Conservation (phyloP, 2,329 filamentous ascomycete species). For the Trichoderma cornu-damae region DNA sequence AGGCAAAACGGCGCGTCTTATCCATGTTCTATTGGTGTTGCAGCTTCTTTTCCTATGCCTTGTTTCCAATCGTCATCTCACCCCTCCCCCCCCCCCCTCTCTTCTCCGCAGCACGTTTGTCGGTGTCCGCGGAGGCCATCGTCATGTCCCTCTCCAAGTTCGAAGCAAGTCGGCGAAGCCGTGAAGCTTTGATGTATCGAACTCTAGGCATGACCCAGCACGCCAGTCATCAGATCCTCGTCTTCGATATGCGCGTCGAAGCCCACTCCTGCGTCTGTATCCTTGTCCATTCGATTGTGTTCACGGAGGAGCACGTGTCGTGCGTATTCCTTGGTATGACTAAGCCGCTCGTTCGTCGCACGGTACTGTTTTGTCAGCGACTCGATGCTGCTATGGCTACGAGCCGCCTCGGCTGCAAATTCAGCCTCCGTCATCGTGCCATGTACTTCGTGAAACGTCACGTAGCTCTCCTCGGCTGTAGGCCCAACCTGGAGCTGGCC, state of each 20-base stretch:
- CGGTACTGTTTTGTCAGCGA: conserved; percentile 44
- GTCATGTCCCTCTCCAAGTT: neutral
- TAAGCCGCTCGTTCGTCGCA: conserved; percentile 50
- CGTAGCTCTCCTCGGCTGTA: conserved; percentile 40
- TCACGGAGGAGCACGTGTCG: conserved; percentile 43
- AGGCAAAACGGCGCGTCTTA: neutral
- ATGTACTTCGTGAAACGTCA: conserved; percentile 46
- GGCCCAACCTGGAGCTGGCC: conserved; percentile 47
- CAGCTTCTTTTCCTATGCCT: neutral
- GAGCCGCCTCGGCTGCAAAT: conserved; percentile 45
- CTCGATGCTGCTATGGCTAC: conserved; percentile 40
- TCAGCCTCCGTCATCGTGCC: conserved; percentile 45
- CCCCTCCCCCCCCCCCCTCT: too few relatives aligned
- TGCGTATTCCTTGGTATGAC: conserved; percentile 53
- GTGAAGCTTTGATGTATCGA: too few relatives aligned
- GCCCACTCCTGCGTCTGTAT: conserved; percentile 33
- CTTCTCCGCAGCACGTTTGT: neutral
- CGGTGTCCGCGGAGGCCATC: neutral
- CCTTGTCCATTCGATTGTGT: conserved; percentile 43
- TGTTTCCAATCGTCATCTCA: neutral
- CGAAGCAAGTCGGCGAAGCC: neutral
- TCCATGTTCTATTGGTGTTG: neutral
- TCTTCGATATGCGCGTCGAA: conserved; percentile 51
- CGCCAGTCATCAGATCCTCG: conserved; percentile 56
- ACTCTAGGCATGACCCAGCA: conserved; percentile 26